Percentiles rank a stretch among this genome's conserved stretches.
Conservation (phyloP, 2,329 filamentous ascomycete genomes). For the Alternaria alternata region DNA sequence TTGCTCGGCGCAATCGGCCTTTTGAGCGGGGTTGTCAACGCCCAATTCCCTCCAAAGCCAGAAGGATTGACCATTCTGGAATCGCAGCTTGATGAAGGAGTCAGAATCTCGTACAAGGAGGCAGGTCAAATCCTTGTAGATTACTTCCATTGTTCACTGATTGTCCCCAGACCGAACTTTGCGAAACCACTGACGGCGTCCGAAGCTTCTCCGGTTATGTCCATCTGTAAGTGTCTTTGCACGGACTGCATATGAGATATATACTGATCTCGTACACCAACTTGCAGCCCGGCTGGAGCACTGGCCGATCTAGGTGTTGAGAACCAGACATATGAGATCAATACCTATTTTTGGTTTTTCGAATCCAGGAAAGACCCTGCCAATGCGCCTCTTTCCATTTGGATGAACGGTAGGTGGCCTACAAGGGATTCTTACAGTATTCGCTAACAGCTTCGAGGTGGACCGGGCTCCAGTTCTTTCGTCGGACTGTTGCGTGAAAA, state of each 20-base stretch:
- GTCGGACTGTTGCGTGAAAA: constrained; percentile 52
- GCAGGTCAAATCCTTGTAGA: constrained; percentile 23
- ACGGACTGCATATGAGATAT: too few relatives aligned
- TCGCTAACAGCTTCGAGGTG: constrained; percentile 44
- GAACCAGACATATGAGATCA: constrained; percentile 56
- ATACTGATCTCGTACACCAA: too few relatives aligned
- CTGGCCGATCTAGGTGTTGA: constrained; percentile 46
- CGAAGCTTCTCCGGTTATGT: constrained; percentile 68
- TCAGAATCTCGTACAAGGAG: constrained; percentile 57
- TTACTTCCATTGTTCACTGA: neutral
- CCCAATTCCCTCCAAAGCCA: constrained; percentile 53
- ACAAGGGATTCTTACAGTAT: neutral
- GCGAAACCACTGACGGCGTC: constrained; percentile 65
- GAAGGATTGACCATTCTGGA: constrained; percentile 51
- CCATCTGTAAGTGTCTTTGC: constrained; percentile 36
- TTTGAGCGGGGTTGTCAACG: constrained; percentile 23
- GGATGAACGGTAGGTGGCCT: constrained; percentile 60
- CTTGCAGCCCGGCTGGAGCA: constrained; percentile 56
- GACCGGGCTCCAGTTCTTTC: constrained; percentile 61
- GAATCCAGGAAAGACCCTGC: constrained; percentile 64
- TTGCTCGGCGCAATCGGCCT: constrained; percentile 24
- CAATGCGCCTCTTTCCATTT: constrained; percentile 66
- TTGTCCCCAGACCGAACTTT: constrained; percentile 54
- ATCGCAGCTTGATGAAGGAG: constrained; percentile 51
- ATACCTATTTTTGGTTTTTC: constrained; percentile 72